phyloP scores from a whole-genome alignment of 352 stramenopile genomes.

The Phytophthora citricola region DNA sequence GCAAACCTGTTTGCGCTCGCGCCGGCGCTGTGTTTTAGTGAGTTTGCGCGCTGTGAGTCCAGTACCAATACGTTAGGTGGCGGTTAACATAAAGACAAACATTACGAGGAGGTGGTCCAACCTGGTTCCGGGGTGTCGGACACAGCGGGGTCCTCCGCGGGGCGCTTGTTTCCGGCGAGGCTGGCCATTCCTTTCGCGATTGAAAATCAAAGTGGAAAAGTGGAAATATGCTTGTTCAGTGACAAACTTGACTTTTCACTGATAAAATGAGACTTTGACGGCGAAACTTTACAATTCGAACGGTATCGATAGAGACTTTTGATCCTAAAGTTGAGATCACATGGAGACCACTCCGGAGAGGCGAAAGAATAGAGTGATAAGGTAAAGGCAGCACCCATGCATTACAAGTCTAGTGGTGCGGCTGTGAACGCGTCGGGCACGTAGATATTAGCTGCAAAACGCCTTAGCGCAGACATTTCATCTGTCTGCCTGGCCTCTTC shows the following conservation, averaged over 20 bases:
- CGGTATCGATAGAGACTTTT: no score
- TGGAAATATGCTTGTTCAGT: neutral
- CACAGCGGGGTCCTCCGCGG: slow-evolving; percentile 16
- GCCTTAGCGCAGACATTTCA: slow-evolving; percentile 9
- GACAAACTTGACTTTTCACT: neutral
- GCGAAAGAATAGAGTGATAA: neutral
- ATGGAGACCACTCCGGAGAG: no score
- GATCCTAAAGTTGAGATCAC: no score
- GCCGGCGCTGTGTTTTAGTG: slow-evolving; percentile 50
- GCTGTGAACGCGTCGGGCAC: slow-evolving; percentile 14
- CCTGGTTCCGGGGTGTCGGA: slow-evolving; percentile 22
- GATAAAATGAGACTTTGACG: neutral
- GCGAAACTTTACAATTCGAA: no score
- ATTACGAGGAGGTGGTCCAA: slow-evolving; percentile 3
- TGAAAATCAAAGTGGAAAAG: neutral
- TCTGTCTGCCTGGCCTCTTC: slow-evolving; percentile 5
- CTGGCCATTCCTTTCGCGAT: slow-evolving; percentile 42
- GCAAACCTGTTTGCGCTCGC: slow-evolving; percentile 57
- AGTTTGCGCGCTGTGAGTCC: slow-evolving; percentile 24
- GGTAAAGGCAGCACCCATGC: slow-evolving; percentile 15
- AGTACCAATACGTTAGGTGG: neutral
- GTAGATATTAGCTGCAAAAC: slow-evolving; percentile 28
- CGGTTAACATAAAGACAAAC: neutral
- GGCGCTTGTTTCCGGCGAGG: slow-evolving; percentile 38
- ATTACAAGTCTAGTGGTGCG: slow-evolving; percentile 22